These are phyloP conservation scores for Cadophora gregata DNA, from an alignment of 2,329 filamentous ascomycete genomes.

Conservation along the genomic window DNA sequence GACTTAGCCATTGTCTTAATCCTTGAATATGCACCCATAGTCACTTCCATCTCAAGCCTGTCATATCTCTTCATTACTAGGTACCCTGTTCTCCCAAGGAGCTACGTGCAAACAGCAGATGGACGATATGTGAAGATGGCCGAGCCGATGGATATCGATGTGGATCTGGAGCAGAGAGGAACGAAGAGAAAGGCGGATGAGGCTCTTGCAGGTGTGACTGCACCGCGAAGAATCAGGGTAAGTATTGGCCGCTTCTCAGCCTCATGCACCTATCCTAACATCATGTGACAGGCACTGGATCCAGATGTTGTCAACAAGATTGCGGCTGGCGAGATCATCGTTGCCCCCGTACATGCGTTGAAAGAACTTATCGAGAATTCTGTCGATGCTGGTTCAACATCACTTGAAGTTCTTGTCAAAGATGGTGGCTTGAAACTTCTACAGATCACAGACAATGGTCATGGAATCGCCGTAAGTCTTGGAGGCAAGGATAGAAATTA, in stretches of 20 bases:
- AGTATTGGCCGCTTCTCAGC: constrained; percentile 19
- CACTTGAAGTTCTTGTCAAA: constrained; percentile 88
- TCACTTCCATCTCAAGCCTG: background rate
- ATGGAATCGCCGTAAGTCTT: constrained; percentile 81
- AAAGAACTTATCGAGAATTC: constrained; percentile 98
- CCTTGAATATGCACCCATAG: constrained; percentile 2
- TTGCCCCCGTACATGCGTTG: constrained; percentile 92
- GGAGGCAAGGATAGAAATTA: constrained; percentile 14
- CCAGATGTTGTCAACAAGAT: constrained; percentile 98
- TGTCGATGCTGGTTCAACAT: constrained; percentile 94
- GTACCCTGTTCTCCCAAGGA: background rate
- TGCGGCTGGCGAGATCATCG: constrained; percentile 96
- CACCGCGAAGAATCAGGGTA: constrained; percentile 57
- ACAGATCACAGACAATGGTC: constrained; percentile 97
- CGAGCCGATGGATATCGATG: constrained; percentile 49
- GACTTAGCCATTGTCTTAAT: background rate
- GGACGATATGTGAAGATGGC: constrained; percentile 31
- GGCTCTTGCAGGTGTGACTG: constrained; percentile 44
- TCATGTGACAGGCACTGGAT: constrained; percentile 74
- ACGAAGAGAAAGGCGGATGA: constrained; percentile 58
- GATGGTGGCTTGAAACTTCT: constrained; percentile 94
- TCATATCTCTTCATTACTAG: background rate
- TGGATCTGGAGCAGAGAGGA: constrained; percentile 46
- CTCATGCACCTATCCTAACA: constrained; percentile 18
- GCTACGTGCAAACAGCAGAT: background rate